A percentile compares a stretch with the other conserved stretches of the same genome.
phyloP scores from a whole-genome alignment of 1,284 basidiomycete genomes.

The Boletus sp. region DNA sequence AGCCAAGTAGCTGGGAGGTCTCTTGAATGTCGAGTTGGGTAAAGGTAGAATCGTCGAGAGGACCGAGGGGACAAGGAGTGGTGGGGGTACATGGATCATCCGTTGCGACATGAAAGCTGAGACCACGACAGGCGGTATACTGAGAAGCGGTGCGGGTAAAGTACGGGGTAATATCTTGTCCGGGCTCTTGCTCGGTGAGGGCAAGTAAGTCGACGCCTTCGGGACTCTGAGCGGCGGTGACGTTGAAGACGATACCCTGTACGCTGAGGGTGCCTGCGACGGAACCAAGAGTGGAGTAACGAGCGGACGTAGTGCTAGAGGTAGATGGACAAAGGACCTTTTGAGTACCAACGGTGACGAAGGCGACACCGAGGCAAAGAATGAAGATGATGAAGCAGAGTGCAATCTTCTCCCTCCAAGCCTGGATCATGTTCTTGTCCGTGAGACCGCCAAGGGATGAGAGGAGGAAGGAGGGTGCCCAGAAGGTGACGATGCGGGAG shows the following conservation, averaged over 20 bases:
- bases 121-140: conserved; percentile 60
- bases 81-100: conserved; percentile 66
- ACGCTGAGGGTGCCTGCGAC: conserved; percentile 67
- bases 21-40: conserved; percentile 57
- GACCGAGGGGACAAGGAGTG: conserved; percentile 59
- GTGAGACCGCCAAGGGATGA: conserved; percentile 75
- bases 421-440: conserved; percentile 76
- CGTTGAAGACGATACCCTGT: conserved; percentile 76
- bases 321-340: conserved; percentile 82
- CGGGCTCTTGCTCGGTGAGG: conserved; percentile 58
- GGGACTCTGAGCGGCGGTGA: conserved; percentile 54
- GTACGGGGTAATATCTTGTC: conserved; percentile 85
- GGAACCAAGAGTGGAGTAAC: conserved; percentile 66
- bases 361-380: conserved; percentile 81
- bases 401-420: conserved; percentile 97
- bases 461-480: conserved; percentile 83
- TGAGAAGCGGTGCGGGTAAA: conserved; percentile 69
- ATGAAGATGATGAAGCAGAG: conserved; percentile 83
- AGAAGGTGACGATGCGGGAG: conserved; percentile 80
- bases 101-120: conserved; percentile 64
- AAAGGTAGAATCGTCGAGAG: conserved; percentile 58
- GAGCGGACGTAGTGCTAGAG: conserved; percentile 54
- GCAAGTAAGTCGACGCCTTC: conserved; percentile 53
- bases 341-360: conserved; percentile 93
- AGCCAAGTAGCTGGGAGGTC: conserved; percentile 70